Percentiles rank a stretch among this genome's conserved stretches.
These are phyloP conservation scores for Xylaria sp. DNA, from an alignment of 2,329 filamentous ascomycete species.

Conservation along the genomic window DNA sequence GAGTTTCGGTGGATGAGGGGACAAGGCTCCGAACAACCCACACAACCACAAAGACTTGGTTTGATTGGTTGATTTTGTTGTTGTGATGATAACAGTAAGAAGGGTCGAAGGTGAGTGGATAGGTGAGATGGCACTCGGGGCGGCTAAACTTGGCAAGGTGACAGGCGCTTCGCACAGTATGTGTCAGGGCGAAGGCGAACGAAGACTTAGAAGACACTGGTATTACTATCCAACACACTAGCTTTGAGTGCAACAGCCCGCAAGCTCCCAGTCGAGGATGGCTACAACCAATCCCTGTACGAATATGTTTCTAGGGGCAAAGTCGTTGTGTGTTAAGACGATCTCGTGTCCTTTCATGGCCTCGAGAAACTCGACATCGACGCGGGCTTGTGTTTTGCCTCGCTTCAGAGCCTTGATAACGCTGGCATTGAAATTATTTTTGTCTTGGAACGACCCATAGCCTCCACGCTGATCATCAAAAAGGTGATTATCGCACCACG, in stretches of 20 bases:
- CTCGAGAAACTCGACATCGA: slow-evolving; percentile 21
- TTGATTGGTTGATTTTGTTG: no score
- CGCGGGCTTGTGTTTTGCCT: slow-evolving; percentile 4
- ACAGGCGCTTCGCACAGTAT: no score
- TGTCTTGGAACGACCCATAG: slow-evolving; percentile 27
- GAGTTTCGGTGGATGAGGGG: neutral
- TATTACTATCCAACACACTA: no score
- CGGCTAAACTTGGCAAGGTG: no score
- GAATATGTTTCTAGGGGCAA: slow-evolving; percentile 36
- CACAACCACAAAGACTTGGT: no score
- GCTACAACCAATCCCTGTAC: slow-evolving; percentile 34
- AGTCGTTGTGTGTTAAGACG: slow-evolving; percentile 34
- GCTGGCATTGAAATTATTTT: slow-evolving; percentile 26
- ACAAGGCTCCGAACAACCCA: no score
- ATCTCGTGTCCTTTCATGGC: slow-evolving; percentile 31
- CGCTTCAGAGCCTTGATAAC: slow-evolving; percentile 28
- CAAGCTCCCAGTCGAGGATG: slow-evolving; percentile 36
- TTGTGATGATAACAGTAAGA: no score
- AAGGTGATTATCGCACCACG: slow-evolving; percentile 27
- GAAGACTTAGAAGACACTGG: no score
- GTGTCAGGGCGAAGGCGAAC: no score
- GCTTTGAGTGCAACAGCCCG: slow-evolving; percentile 21
- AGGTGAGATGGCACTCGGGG: no score
- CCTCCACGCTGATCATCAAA: slow-evolving; percentile 8
- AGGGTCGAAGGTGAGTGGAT: no score